Evolutionary conservation across 2,329 filamentous ascomycete species (phyloP), one percentile per base, ranked within the genome.

Genomic region (Fusarium anguioides): DNA sequence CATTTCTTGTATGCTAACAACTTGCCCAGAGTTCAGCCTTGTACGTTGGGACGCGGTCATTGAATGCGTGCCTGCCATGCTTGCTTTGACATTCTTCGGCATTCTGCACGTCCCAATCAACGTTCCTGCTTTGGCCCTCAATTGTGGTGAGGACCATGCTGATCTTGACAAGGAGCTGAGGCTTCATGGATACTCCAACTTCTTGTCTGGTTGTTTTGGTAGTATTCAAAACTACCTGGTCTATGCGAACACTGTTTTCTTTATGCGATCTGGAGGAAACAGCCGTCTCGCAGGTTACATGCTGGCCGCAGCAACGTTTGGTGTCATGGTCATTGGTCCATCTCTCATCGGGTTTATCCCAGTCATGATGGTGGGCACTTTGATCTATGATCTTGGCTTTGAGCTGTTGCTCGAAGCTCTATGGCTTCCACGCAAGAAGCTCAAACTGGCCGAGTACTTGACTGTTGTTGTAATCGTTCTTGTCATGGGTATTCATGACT

Each of bases 71-170:
- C 96, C 96, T 1, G 94, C 96, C 27, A 98, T 99, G 92, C 89
- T 99, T 72, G 96, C 96, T 0, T 81, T 99, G 62, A 98, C 96
- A 0, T 99, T 99, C 82, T 99, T 99, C 73, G 96, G 96, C 50
- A 91, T 99, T 55, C 86, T 99, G 4, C 96, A 99, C 76, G 96
- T 99, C 4, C 96, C 96, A 0, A 99, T 99, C 80, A 99, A 99
- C 73, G 94, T 99, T 6, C 96, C 96, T 4, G 96, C 96, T 4
- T 81, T 99, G 59, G 96, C 93, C 0, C 90, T 97, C 46, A 94
- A 93, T 29, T 93, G 92, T 6, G 93, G 94, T 40, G 94, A 98
- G 77, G 96, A 99, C 75, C 92, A 98, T 74, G 86, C 97, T 27
- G 90, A 96, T 75, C 87, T 99, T 46, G 93, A 99, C 75, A 89